Evolutionary conservation across 768 basidiomycete species (phyloP), one percentile per base, ranked within the genome.

Genomic region (Podaxis sp.): DNA sequence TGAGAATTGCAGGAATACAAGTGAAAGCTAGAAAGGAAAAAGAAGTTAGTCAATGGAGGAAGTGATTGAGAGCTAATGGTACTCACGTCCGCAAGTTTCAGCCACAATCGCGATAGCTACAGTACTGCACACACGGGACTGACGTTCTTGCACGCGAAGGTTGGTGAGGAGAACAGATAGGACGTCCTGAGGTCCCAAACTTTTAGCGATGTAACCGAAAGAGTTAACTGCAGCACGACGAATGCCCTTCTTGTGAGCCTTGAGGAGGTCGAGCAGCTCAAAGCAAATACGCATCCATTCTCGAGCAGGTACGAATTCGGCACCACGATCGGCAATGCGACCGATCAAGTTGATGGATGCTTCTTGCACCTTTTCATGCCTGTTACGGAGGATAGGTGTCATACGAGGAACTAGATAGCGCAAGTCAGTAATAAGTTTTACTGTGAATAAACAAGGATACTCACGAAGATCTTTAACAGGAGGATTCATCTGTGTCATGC

Each of bases 261-360:
- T 98, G 69, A 98, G 84, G 25, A 99, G 82, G 71, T 98, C 97
- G 55, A 99, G 85, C 37, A 99, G 78, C 72, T 99, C 97, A 76
- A 99, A 98, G 73, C 97, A 98, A 71, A 99, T 98, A 71, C 97
- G 90, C 97, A 99, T 99, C 97, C 96, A 98, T 76, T 99, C 97
- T 70, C 97, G 87, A 9, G 97, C 96, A 15, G 97, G 96, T 0
- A 99, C 96, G 64, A 94, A 98, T 76, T 98, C 97, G 22, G 97
- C 96, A 59, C 97, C 97, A 75, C 97, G 94, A 86, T 99, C 97
- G 61, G 97, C 96, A 75, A 99, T 98, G 76, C 96, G 96, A 67
- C 97, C 97, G 67, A 99, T 98, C 79, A 99, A 84, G 78, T 99
- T 99, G 79, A 99, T 99, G 2, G 96, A 98, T 0, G 97, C 94